Evolutionary conservation across 495 filamentous ascomycete genomes (phyloP), one percentile per base, ranked within the genome.

Genomic region (Platismatia glauca): DNA sequence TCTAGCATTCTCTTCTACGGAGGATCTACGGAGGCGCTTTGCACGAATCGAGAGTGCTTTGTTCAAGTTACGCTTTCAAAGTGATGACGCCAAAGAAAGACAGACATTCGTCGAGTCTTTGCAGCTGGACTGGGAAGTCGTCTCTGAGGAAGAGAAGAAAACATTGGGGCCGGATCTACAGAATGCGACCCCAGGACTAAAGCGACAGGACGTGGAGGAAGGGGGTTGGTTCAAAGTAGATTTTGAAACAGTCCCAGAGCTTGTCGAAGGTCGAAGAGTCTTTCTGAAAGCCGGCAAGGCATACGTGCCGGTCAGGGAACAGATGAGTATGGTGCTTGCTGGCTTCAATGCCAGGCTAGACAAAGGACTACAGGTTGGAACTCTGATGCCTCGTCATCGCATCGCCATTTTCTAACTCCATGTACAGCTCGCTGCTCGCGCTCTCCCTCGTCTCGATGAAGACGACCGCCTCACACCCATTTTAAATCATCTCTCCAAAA

Each of bases 401-500:
- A 15, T 37, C 15, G 20, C 46, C 18, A 31, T 24, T 16, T 33
- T 13, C 68, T 78, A 60, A 76, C 60, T 35, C 64, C 29, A 29
- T 55, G 18, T 55, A 24, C 61, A 93, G 86, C 79, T 93, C 35
- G 96, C 95, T 8, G 86, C 90, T 34, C 87, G 92, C 50, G 91
- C 91, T 7, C 81, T 97, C 9, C 95, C 95, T 0, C 86, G 91
- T 1, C 81, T 99, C 22, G 95, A 99, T 69, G 95, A 99, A 77
- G 94, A 99, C 71, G 91, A 97, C 73, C 89, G 95, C 39, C 83
- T 99, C 22, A 88, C 89, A 1, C 95, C 95, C 0, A 97, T 99
- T 71, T 82, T 99, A 37, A 82, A 89, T 60, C 95, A 99, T 71
- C 83, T 97, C 24, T 89, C 89, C 43, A 89, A 91, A 71, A 93